Conservation (phyloP, 768 basidiomycete species). For the Termitomyces sp. region DNA sequence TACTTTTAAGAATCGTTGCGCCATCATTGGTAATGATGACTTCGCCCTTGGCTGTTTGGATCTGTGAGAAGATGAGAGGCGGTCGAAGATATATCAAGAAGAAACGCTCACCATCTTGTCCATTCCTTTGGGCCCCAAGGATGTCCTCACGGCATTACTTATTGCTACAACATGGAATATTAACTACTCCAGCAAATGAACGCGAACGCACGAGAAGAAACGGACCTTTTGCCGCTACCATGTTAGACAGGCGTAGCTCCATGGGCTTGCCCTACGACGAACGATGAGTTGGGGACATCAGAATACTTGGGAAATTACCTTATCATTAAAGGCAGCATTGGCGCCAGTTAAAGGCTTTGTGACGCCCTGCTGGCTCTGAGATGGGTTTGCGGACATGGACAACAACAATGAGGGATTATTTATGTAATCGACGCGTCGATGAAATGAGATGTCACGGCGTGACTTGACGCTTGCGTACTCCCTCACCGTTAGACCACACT, state of each 20-base stretch:
- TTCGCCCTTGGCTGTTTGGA: conserved; percentile 94
- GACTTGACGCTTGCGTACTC: conserved; percentile 22
- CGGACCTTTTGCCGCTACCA: conserved; percentile 96
- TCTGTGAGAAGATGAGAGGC: conserved; percentile 41
- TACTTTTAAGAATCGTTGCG: conserved; percentile 92
- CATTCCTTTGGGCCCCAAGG: conserved; percentile 96
- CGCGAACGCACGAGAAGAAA: conserved; percentile 1
- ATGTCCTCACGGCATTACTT: conserved; percentile 95
- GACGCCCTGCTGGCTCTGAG: conserved; percentile 32
- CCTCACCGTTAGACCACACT: neutral
- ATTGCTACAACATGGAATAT: conserved; percentile 55
- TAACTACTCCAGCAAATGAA: neutral
- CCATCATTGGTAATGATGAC: conserved; percentile 99
- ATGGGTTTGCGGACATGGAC: conserved; percentile 29
- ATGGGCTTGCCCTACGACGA: conserved; percentile 84
- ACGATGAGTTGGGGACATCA: conserved; percentile 19
- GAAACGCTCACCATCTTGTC: conserved; percentile 85
- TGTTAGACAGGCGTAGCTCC: conserved; percentile 94
- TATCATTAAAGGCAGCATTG: conserved; percentile 84
- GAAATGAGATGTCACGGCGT: conserved; percentile 28
- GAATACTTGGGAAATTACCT: conserved; percentile 36
- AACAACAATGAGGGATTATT: conserved; percentile 13
- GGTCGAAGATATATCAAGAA: conserved; percentile 8
- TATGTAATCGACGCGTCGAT: conserved; percentile 25
- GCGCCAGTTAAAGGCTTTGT: conserved; percentile 46